Percentiles rank a stretch among this genome's conserved stretches.
Evolutionary conservation across 768 basidiomycete genomes (phyloP).

Genomic region (Tricholoma terreum): DNA sequence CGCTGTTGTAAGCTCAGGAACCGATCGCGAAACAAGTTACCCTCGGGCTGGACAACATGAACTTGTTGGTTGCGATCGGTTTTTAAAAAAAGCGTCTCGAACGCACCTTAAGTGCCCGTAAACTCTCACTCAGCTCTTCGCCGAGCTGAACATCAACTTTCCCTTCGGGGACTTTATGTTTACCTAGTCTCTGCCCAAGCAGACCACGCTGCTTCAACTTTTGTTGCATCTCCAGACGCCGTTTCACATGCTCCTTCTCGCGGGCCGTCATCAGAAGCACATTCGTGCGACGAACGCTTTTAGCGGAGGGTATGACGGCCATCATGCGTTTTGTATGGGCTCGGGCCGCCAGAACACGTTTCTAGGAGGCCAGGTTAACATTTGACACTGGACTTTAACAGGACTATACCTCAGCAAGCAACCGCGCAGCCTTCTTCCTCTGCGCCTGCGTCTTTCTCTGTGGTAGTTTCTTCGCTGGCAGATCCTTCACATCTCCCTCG

Average conservation of each 20-base stretch:
- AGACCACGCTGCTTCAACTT: constrained; percentile 59
- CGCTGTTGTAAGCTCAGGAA: constrained; percentile 86
- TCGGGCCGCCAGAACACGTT: constrained; percentile 59
- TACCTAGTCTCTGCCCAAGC: constrained; percentile 75
- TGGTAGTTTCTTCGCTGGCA: constrained; percentile 37
- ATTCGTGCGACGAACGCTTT: constrained; percentile 45
- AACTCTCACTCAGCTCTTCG: constrained; percentile 83
- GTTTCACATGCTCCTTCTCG: constrained; percentile 40
- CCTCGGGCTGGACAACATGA: constrained; percentile 65
- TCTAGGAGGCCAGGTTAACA: constrained; percentile 35
- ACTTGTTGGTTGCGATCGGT: no score
- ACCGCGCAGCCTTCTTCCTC: constrained; percentile 59
- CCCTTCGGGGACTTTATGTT: constrained; percentile 66
- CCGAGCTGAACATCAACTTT: constrained; percentile 84
- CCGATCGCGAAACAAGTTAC: constrained; percentile 88
- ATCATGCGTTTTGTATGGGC: constrained; percentile 59
- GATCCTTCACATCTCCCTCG: constrained; percentile 27
- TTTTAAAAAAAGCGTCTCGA: background rate
- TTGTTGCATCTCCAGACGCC: constrained; percentile 42
- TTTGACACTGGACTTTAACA: background rate
- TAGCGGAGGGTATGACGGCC: constrained; percentile 54
- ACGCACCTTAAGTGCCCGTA: constrained; percentile 79
- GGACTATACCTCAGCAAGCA: constrained; percentile 58
- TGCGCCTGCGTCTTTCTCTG: constrained; percentile 49
- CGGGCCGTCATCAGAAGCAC: constrained; percentile 34